Conservation (phyloP, 2,329 filamentous ascomycete genomes). For the Aspergillus pseudoglaucus region DNA sequence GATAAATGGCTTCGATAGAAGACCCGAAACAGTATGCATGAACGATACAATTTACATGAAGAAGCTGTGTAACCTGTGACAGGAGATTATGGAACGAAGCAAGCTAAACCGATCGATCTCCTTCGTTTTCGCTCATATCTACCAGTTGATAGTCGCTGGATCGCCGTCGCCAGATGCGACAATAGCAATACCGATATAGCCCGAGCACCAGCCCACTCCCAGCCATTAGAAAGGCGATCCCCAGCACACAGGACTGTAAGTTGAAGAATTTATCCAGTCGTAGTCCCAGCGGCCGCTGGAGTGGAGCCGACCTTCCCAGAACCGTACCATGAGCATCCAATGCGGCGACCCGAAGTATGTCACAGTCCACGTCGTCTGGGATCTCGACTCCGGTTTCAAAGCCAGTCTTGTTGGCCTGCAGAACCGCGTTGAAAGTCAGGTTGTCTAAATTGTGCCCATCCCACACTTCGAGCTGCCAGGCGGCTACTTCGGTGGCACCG, state of each 20-base stretch:
- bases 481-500: conserved; percentile 37
- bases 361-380: conserved; percentile 6
- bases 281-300: conserved; percentile 6
- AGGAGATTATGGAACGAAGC: no score
- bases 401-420: conserved; percentile 17
- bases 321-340: conserved; percentile 12
- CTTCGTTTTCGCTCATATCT: conserved; percentile 6
- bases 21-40: no score
- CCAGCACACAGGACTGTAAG: conserved; percentile 9
- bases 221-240: conserved; percentile 7
- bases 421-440: conserved; percentile 11
- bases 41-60: no score
- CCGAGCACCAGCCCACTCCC: conserved; percentile 9
- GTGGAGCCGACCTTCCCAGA: conserved; percentile 10
- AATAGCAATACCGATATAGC: conserved; percentile 7
- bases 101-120: not conserved
- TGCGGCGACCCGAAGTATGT: conserved; percentile 15
- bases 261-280: conserved; percentile 3
- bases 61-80: no score
- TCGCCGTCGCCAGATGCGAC: conserved; percentile 2
- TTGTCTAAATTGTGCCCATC: conserved; percentile 5
- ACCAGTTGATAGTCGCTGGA: conserved; percentile 12
- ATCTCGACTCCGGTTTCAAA: conserved; percentile 27
- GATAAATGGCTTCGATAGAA: no score
- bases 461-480: conserved; percentile 23